These are phyloP conservation scores for Ustilago tritici DNA, from an alignment of 1,284 basidiomycete species.

Conservation along the genomic window DNA sequence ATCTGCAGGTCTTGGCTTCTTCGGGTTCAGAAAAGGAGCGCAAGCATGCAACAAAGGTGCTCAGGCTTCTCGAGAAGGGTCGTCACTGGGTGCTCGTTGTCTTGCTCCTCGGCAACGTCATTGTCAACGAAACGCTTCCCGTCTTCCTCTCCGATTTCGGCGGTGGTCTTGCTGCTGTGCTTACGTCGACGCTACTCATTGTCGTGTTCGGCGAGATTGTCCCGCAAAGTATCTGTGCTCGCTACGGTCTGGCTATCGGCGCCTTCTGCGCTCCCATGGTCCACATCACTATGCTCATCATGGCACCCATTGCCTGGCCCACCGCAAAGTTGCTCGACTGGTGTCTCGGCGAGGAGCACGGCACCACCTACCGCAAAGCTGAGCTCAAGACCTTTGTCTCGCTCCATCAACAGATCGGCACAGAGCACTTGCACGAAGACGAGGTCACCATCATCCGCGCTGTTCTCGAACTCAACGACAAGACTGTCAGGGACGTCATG, in stretches of 20 bases:
- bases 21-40: constrained; percentile 79
- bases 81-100: constrained; percentile 92
- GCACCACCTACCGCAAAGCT: constrained; percentile 70
- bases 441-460: constrained; percentile 78
- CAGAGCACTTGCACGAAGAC: constrained; percentile 82
- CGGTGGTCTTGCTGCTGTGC: constrained; percentile 64
- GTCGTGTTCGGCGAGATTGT: constrained; percentile 72
- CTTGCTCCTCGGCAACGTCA: constrained; percentile 85
- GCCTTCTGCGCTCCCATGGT: constrained; percentile 85
- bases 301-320: constrained; percentile 72
- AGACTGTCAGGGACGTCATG: constrained; percentile 81
- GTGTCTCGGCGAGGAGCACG: constrained; percentile 72
- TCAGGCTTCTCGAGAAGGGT: constrained; percentile 80
- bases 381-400: constrained; percentile 89
- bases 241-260: constrained; percentile 90
- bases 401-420: constrained; percentile 81
- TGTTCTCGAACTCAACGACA: constrained; percentile 69
- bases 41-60: constrained; percentile 71
- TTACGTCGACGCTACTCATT: constrained; percentile 67
- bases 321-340: constrained; percentile 70
- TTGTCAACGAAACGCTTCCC: constrained; percentile 74
- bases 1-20: constrained; percentile 84
- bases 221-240: constrained; percentile 77
- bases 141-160: constrained; percentile 68
- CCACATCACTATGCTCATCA: constrained; percentile 69